phyloP scores from a whole-genome alignment of 495 filamentous ascomycete genomes.

The Aspergillus incahuasiensis region DNA sequence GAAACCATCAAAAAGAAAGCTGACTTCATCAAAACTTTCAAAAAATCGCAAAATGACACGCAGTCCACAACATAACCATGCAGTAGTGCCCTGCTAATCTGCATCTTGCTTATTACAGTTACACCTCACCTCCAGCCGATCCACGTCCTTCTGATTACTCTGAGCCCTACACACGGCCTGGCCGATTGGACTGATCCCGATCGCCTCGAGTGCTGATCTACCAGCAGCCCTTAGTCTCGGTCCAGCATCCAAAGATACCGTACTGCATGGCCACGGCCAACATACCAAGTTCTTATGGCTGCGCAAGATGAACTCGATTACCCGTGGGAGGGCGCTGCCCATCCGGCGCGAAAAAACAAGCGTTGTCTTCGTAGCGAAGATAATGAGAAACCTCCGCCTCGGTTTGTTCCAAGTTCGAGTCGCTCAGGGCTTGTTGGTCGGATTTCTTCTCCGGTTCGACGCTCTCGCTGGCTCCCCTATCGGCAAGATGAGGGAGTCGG shows the following conservation, averaged over 20 bases:
- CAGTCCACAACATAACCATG: constrained; percentile 1
- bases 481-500: background rate
- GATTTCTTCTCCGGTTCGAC: background rate
- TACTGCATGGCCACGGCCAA: background rate
- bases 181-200: background rate
- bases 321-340: constrained; percentile 17
- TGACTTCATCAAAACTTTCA: background rate
- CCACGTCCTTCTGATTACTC: too few relatives aligned
- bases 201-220: too few relatives aligned
- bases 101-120: background rate
- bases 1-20: background rate
- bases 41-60: background rate
- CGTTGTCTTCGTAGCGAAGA: constrained; percentile 41
- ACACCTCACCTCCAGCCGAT: too few relatives aligned
- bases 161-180: too few relatives aligned
- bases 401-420: background rate
- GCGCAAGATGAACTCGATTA: background rate
- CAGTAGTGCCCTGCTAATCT: background rate
- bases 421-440: background rate
- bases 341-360: constrained; percentile 38
- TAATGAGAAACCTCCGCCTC: constrained; percentile 25
- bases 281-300: background rate
- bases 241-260: background rate
- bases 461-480: background rate
- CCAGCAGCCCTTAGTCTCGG: background rate